Evolutionary conservation across 2,329 filamentous ascomycete species (phyloP).

Genomic region (Lachnellula arida): DNA sequence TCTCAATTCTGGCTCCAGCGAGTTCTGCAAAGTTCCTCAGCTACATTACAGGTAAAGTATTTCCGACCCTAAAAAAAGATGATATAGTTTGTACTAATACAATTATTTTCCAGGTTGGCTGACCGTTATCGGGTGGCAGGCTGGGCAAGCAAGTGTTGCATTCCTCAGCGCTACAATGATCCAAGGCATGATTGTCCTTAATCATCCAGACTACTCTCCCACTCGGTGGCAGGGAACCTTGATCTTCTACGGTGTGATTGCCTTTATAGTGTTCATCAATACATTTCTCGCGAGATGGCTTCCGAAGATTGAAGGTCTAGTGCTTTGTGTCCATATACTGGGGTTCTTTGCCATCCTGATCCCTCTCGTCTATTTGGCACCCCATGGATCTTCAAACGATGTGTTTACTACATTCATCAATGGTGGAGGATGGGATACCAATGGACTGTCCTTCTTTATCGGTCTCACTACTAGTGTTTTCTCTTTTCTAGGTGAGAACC

Average conservation of each 20-base stretch:
- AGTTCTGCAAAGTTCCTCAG: slow-evolving; percentile 47
- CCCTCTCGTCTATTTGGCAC: slow-evolving; percentile 32
- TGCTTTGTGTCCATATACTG: slow-evolving; percentile 45
- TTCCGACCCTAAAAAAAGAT: too few relatives aligned
- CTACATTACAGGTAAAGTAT: slow-evolving; percentile 42
- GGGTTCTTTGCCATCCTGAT: slow-evolving; percentile 37
- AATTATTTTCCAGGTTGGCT: slow-evolving; percentile 38
- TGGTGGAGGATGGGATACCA: slow-evolving; percentile 39
- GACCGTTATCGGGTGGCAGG: slow-evolving; percentile 45
- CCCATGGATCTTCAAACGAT: slow-evolving; percentile 28
- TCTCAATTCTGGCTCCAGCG: slow-evolving; percentile 40
- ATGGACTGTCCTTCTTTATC: slow-evolving; percentile 43
- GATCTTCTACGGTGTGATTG: slow-evolving; percentile 38
- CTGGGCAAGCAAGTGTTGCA: slow-evolving; percentile 25
- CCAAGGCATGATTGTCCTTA: slow-evolving; percentile 38
- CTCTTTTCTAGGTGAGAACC: slow-evolving; percentile 31
- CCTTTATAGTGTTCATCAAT: slow-evolving; percentile 40
- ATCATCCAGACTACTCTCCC: slow-evolving; percentile 33
- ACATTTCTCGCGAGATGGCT: slow-evolving; percentile 42
- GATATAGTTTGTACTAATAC: too few relatives aligned
- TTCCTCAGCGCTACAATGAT: slow-evolving; percentile 45
- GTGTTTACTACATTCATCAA: slow-evolving; percentile 44
- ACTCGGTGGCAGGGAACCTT: slow-evolving; percentile 40
- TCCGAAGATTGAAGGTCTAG: slow-evolving; percentile 46
- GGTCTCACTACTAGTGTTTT: slow-evolving; percentile 37